Percentiles rank a stretch among this genome's conserved stretches.
Evolutionary conservation across 164 flowering plant genomes (phyloP).

Genomic region (Hamamelis virginiana): DNA sequence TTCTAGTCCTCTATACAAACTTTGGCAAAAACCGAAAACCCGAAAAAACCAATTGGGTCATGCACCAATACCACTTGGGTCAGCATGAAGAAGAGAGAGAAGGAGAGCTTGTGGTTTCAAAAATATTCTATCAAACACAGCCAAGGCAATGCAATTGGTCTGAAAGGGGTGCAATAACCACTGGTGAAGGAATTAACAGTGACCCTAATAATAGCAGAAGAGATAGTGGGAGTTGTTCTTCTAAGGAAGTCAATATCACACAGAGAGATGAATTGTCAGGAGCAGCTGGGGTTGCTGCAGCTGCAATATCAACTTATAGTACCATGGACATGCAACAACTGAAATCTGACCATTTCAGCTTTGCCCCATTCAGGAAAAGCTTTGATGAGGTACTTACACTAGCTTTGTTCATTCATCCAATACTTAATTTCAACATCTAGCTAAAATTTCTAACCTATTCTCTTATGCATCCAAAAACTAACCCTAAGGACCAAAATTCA

Average conservation of each 20-base stretch:
- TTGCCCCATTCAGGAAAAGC: slow-evolving; percentile 39
- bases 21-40: slow-evolving; percentile 94
- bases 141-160: slow-evolving; percentile 93
- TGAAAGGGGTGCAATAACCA: slow-evolving; percentile 23
- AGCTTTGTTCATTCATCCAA: slow-evolving; percentile 1
- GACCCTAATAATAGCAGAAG: slow-evolving; percentile 37
- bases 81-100: slow-evolving; percentile 94
- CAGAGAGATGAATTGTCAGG: slow-evolving; percentile 47
- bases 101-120: slow-evolving; percentile 98
- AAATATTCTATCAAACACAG: slow-evolving; percentile 96
- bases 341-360: slow-evolving; percentile 72
- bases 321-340: slow-evolving; percentile 70
- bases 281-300: slow-evolving; percentile 25
- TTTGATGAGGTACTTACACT: slow-evolving; percentile 53
- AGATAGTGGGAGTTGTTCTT: slow-evolving; percentile 64
- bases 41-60: slow-evolving; percentile 98
- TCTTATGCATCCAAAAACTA: no score
- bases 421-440: neutral
- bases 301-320: slow-evolving; percentile 39
- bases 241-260: slow-evolving; percentile 40
- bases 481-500: no score
- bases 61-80: slow-evolving; percentile 98
- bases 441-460: no score
- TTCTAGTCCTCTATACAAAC: slow-evolving; percentile 89
- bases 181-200: slow-evolving; percentile 32